Evolutionary conservation across 2,329 filamentous ascomycete genomes (phyloP), one percentile per base, ranked within the genome.

Genomic region (Claviceps paspali): DNA sequence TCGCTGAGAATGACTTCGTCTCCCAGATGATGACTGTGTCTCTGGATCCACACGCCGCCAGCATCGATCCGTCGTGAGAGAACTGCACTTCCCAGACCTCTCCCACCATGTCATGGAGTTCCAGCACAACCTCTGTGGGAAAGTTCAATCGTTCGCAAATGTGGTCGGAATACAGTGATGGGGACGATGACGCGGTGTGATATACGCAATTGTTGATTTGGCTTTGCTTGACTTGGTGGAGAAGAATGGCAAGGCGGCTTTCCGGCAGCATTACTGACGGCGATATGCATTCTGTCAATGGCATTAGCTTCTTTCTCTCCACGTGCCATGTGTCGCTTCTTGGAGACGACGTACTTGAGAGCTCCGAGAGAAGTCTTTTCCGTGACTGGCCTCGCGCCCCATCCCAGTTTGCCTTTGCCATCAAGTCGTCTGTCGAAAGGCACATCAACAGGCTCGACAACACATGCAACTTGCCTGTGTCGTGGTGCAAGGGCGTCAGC

Each of bases 201-300:
- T 87, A 96, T 28, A 87, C 62, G 54, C 91, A 98, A 22, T 73
- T 74, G 36, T 78, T 73, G 41, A 95, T 82, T 60, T 95, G 88
- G 44, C 70, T 75, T 43, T 79, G 70, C 54, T 95, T 94, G 27
- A 94, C 77, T 46, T 92, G 78, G 40, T 87, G 70, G 36, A 98
- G 64, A 12, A 98, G 65, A 24, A 77, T 70, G 2, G 85, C 84
- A 31, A 98, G 66, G 6, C 91, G 79, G 55, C 91, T 83, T 52
- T 94, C 84, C 2, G 91, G 91, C 38, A 98, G 81, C 87, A 98
- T 96, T 31, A 94, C 83, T 4, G 86, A 91, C 0, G 91, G 88
- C 2, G 91, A 94, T 55, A 98, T 93, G 39, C 76, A 94, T 64
- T 71, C 82, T 88, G 47, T 26, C 24, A 36, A 30, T 10, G 10